Conservation (phyloP, 192 early-diverging fungal genomes). For the Coemansia sp. region DNA sequence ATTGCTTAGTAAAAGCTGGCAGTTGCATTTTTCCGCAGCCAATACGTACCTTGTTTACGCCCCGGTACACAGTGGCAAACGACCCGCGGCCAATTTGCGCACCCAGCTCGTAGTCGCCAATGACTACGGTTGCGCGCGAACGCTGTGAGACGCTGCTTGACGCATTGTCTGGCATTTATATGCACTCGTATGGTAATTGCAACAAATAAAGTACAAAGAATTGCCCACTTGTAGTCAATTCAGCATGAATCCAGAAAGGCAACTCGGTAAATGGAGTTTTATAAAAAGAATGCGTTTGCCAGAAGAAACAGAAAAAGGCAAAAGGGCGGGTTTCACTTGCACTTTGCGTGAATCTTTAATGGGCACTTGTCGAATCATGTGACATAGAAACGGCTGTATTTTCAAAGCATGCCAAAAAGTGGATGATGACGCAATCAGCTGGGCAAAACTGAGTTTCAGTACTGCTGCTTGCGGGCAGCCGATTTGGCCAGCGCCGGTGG, state of each 20-base stretch:
- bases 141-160: constrained; percentile 28
- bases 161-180: constrained; percentile 44
- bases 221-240: neutral
- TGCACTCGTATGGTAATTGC: neutral
- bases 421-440: neutral
- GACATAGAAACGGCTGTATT: no score
- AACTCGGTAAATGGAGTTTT: neutral
- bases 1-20: neutral
- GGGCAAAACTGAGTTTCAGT: no score
- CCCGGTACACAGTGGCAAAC: constrained; percentile 92
- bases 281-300: neutral
- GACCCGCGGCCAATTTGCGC: constrained; percentile 91
- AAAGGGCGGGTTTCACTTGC: neutral
- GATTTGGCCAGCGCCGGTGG: constrained; percentile 53
- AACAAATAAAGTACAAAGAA: constrained; percentile 1
- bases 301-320: neutral
- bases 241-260: constrained; percentile 16
- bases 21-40: neutral
- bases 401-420: no score
- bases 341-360: no score
- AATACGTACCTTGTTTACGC: constrained; percentile 63
- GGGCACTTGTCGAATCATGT: no score
- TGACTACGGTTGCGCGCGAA: constrained; percentile 51
- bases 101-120: constrained; percentile 78
- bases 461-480: constrained; percentile 13